These are phyloP conservation scores for Tulasnella sp. DNA, from an alignment of 768 basidiomycete genomes.

Conservation along the genomic window DNA sequence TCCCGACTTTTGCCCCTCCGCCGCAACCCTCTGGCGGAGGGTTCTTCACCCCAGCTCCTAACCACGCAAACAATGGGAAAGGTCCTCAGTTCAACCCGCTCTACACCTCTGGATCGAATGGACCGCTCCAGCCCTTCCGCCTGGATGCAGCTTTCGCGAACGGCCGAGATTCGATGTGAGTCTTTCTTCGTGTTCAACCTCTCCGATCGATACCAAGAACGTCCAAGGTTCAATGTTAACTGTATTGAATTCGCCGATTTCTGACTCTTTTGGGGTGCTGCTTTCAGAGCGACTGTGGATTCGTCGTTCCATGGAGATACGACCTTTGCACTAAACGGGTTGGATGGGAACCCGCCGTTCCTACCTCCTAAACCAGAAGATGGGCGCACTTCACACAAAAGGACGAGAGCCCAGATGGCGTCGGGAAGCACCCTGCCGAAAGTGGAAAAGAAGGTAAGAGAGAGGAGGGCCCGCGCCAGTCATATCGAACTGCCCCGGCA, in stretches of 20 bases:
- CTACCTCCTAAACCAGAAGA: neutral
- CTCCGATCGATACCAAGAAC: neutral
- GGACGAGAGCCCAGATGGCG: slow-evolving; percentile 42
- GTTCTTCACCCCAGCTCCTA: slow-evolving; percentile 61
- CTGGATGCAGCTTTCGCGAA: neutral
- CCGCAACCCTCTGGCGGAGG: slow-evolving; percentile 51
- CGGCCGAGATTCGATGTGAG: slow-evolving; percentile 52
- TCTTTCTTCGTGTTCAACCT: neutral
- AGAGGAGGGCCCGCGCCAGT: neutral
- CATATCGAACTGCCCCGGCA: neutral
- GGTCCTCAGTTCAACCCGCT: slow-evolving; percentile 23
- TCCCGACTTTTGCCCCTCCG: neutral
- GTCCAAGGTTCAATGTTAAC: neutral
- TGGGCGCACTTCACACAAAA: slow-evolving; percentile 2
- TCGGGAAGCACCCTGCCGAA: slow-evolving; percentile 73
- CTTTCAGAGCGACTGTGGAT: slow-evolving; percentile 14
- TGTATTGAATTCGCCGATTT: slow-evolving; percentile 5
- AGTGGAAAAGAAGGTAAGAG: slow-evolving; percentile 26
- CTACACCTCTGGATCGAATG: slow-evolving; percentile 32
- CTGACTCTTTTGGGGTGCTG: slow-evolving; percentile 7
- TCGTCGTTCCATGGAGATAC: slow-evolving; percentile 9
- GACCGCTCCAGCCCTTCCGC: slow-evolving; percentile 22
- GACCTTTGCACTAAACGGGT: neutral
- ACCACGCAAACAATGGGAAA: slow-evolving; percentile 10
- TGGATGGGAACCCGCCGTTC: neutral